phyloP scores from a whole-genome alignment of 257 asterid genomes.

The Jacaranda mimosifolia region DNA sequence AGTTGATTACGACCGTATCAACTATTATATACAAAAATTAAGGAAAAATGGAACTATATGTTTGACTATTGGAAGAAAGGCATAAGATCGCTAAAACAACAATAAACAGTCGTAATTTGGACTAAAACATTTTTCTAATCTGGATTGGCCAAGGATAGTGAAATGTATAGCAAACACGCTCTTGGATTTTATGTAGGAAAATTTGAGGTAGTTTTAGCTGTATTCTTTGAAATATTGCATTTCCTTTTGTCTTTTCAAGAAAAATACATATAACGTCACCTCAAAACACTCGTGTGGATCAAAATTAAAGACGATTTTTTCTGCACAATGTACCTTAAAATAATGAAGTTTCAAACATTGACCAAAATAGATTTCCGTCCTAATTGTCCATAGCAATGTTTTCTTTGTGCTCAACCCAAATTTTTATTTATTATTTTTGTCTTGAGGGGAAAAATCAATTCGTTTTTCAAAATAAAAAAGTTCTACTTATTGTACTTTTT shows the following conservation, averaged over 20 bases:
- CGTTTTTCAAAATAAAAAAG: not conserved
- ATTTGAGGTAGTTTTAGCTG: not conserved
- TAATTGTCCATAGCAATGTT: constrained; percentile 18
- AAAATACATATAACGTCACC: constrained; percentile 3
- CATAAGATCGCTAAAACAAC: not conserved
- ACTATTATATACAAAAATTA: not conserved
- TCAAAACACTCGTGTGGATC: constrained; percentile 6
- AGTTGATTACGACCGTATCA: not conserved
- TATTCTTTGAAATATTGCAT: not conserved
- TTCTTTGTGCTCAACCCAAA: not conserved
- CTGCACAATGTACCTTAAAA: not conserved
- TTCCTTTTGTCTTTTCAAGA: constrained; percentile 7
- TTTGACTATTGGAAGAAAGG: not conserved
- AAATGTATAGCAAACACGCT: not conserved
- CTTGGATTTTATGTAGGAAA: constrained; percentile 4
- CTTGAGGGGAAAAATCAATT: not conserved
- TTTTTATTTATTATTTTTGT: not conserved
- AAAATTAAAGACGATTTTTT: not conserved
- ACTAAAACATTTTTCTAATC: constrained; percentile 7
- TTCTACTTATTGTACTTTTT: not conserved
- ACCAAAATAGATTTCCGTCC: not conserved
- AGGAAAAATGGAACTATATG: not conserved
- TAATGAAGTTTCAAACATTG: not conserved
- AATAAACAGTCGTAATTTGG: not conserved
- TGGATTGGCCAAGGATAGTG: constrained; percentile 16